Conservation (phyloP, 2,329 filamentous ascomycete genomes). For the Xylariaceae sp. region DNA sequence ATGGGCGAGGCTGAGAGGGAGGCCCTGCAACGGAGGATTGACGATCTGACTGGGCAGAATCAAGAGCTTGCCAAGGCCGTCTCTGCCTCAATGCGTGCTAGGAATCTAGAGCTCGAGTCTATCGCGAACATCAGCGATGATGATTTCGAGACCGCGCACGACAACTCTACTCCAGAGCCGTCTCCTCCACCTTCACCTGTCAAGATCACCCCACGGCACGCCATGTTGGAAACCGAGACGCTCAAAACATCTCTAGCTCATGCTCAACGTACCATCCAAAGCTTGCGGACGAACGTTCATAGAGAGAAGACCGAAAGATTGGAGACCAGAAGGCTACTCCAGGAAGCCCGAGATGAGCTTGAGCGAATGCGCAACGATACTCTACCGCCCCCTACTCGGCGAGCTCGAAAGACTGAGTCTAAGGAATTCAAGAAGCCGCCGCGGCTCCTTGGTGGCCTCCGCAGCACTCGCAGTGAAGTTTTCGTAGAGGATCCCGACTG, state of each 20-base stretch:
- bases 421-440: constrained; percentile 74
- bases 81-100: constrained; percentile 60
- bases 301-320: constrained; percentile 98
- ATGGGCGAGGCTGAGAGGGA: constrained; percentile 73
- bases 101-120: constrained; percentile 59
- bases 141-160: constrained; percentile 58
- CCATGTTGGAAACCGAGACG: constrained; percentile 90
- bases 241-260: constrained; percentile 90
- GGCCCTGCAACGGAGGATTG: constrained; percentile 76
- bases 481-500: constrained; percentile 76
- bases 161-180: constrained; percentile 75
- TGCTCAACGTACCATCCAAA: constrained; percentile 94
- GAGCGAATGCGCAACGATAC: constrained; percentile 61
- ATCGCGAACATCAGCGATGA: constrained; percentile 56
- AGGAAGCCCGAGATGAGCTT: constrained; percentile 89
- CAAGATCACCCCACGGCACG: constrained; percentile 86
- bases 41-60: constrained; percentile 84
- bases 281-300: constrained; percentile 88
- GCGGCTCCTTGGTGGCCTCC: constrained; percentile 69
- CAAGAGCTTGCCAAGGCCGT: constrained; percentile 84
- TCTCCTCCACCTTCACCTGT: constrained; percentile 86
- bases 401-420: constrained; percentile 58
- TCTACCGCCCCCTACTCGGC: constrained; percentile 45
- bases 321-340: constrained; percentile 88
- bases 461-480: constrained; percentile 72